Evolutionary conservation across 805 yeast species (phyloP).

Genomic region (Kuraishia ogatae): DNA sequence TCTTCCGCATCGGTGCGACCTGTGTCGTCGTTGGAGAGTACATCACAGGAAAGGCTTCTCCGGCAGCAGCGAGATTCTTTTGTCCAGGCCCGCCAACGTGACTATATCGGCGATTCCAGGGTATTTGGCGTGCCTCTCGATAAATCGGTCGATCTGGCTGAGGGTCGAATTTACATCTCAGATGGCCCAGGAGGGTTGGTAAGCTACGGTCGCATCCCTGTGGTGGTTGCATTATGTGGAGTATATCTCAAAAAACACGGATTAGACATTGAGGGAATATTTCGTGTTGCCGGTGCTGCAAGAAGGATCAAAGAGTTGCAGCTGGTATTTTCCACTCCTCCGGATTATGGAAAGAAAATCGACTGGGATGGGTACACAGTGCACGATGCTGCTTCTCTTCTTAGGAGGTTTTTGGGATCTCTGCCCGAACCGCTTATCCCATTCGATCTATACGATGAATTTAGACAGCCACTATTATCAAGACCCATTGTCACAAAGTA

Average conservation of each 20-base stretch:
- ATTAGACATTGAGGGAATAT: slow-evolving; percentile 79
- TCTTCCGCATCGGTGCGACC: slow-evolving; percentile 35
- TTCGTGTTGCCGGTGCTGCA: slow-evolving; percentile 86
- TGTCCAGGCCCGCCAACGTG: slow-evolving; percentile 29
- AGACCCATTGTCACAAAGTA: slow-evolving; percentile 60
- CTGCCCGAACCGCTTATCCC: slow-evolving; percentile 93
- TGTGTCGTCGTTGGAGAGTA: slow-evolving; percentile 5
- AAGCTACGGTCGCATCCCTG: slow-evolving; percentile 83
- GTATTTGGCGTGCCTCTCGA: slow-evolving; percentile 79
- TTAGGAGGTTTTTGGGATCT: slow-evolving; percentile 78
- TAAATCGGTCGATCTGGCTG: slow-evolving; percentile 65
- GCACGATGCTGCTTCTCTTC: slow-evolving; percentile 91
- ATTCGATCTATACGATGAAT: slow-evolving; percentile 60
- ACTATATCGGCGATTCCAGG: slow-evolving; percentile 35
- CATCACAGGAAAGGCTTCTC: slow-evolving; percentile 21
- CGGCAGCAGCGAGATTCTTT: slow-evolving; percentile 44
- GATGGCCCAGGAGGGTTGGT: slow-evolving; percentile 50
- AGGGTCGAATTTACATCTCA: slow-evolving; percentile 63
- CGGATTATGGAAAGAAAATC: slow-evolving; percentile 80
- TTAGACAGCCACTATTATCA: slow-evolving; percentile 67
- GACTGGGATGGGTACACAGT: slow-evolving; percentile 92
- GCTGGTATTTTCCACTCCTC: slow-evolving; percentile 74
- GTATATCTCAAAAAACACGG: slow-evolving; percentile 73
- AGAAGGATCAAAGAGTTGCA: slow-evolving; percentile 85
- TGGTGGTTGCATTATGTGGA: slow-evolving; percentile 95